A percentile compares a stretch with the other conserved stretches of the same genome.
These are phyloP conservation scores for Russula abietina DNA, from an alignment of 768 basidiomycete species.

Conservation along the genomic window DNA sequence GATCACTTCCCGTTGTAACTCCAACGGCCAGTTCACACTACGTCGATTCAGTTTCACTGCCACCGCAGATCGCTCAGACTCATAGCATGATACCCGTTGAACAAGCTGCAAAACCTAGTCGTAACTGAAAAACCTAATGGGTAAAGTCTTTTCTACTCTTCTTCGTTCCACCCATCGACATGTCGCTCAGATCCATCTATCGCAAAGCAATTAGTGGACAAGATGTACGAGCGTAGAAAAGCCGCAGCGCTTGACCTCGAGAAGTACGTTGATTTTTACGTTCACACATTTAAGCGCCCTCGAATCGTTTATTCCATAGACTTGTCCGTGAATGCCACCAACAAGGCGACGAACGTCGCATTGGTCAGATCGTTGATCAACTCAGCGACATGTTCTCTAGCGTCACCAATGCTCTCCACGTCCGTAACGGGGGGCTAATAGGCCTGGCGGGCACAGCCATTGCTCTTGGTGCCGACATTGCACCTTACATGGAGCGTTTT, in stretches of 20 bases:
- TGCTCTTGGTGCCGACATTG: constrained; percentile 87
- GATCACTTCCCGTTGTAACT: too few relatives aligned
- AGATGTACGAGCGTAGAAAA: constrained; percentile 96
- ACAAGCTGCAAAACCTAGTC: background rate
- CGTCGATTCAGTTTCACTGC: too few relatives aligned
- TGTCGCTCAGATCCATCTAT: constrained; percentile 60
- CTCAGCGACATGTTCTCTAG: constrained; percentile 92
- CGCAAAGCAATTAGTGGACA: constrained; percentile 79
- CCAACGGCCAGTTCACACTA: too few relatives aligned
- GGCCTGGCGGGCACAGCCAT: constrained; percentile 97
- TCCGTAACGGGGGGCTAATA: constrained; percentile 91
- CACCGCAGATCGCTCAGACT: too few relatives aligned
- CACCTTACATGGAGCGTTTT: constrained; percentile 92
- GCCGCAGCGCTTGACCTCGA: constrained; percentile 92
- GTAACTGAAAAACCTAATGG: background rate
- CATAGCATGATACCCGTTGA: background rate
- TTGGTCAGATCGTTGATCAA: constrained; percentile 86
- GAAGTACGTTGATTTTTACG: constrained; percentile 49
- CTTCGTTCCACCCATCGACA: background rate
- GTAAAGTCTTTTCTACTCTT: background rate
- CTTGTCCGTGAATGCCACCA: constrained; percentile 83
- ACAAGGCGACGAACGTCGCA: constrained; percentile 74
- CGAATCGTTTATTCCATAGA: constrained; percentile 34
- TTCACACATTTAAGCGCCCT: background rate
- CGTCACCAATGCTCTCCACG: constrained; percentile 73